phyloP scores from a whole-genome alignment of 192 early-diverging fungal species.

The Gorgonomyces haynaldii region DNA sequence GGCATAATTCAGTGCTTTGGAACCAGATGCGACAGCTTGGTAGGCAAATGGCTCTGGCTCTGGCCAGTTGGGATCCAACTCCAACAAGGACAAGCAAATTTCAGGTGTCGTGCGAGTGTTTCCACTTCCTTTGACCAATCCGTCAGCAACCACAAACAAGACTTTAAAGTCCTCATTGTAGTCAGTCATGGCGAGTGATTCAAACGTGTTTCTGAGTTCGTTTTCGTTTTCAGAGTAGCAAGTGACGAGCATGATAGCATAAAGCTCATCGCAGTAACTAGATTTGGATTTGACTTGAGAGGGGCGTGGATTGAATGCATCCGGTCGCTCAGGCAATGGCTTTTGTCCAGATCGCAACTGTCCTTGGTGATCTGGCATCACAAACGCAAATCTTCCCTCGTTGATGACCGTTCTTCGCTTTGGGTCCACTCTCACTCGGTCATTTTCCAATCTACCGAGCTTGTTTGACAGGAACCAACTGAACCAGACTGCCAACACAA shows the following conservation, averaged over 20 bases:
- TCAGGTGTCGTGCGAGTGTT: conserved; percentile 70
- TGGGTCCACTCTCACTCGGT: not conserved
- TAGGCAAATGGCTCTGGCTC: conserved; percentile 30
- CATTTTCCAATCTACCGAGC: conserved; percentile 10
- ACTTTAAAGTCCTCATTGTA: conserved; percentile 80
- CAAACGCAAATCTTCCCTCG: not conserved
- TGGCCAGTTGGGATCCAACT: conserved; percentile 24
- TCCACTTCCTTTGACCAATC: conserved; percentile 75
- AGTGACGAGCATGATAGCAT: conserved; percentile 67
- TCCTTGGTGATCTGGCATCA: conserved; percentile 3
- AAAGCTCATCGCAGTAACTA: conserved; percentile 12
- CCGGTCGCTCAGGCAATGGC: not conserved
- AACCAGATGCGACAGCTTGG: conserved; percentile 82
- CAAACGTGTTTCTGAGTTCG: conserved; percentile 60
- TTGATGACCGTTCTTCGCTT: conserved; percentile 3
- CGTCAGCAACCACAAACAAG: conserved; percentile 84
- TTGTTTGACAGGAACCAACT: conserved; percentile 28
- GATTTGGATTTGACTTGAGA: not conserved
- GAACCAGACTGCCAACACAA: conserved; percentile 35
- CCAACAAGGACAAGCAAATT: conserved; percentile 58
- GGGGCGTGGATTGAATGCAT: not conserved
- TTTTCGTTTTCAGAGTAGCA: conserved; percentile 79
- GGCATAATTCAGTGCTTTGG: conserved; percentile 87
- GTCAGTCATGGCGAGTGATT: conserved; percentile 73
- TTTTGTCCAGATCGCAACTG: not conserved